Base-by-base conservation (phyloP, 1,139 yeast genomes). In the Pichia sp. region DNA sequence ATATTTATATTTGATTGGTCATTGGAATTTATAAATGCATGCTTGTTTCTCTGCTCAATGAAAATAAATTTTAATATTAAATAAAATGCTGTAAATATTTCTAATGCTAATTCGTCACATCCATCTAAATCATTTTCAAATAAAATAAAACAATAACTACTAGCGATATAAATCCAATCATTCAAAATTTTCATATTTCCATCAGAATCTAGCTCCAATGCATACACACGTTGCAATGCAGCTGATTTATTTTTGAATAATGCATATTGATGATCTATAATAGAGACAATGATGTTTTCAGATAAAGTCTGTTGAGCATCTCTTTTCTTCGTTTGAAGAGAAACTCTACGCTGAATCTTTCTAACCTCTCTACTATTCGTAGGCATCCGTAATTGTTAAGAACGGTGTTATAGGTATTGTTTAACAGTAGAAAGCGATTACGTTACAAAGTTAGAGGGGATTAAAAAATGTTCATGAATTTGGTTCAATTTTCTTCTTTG, bases 91-190 rank as follows among this genome's bases (percentile, higher is more conserved):
- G 46, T 23, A n/a, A 47, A 47, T 16, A 43, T n/a, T 31, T 47
- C 42, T 3, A 47, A 22, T 9, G 48, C 40, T 20, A 47, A 10
- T 34, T 47, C 50, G 22, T 43, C 48, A 28, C 47, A 43, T 25
- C 36, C 29, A 11, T 38, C 44, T 12, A 42, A 24, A 40, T 47
- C 46, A 25, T 40, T 43, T n/a, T 44, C 43, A 10, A 30, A 36
- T 31, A 47, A 37, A 12, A 47, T 35, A n/a, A 31, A 40, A 16
- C 47, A 47, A 25, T 43, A 43, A 30, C 23, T 47, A 27, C 47
- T 43, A n/a, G 47, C 47, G 12, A 47, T 42, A 32, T 43, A 47
- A 4, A 47, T 39, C 50, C 50, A 47, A 32, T 47, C 50, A 26
- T 44, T 43, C 3, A 41, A 8, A 7, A 47, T 41, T 26, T 47